Conservation (phyloP, 345 rosid species). For the Salix koriyanagi region DNA sequence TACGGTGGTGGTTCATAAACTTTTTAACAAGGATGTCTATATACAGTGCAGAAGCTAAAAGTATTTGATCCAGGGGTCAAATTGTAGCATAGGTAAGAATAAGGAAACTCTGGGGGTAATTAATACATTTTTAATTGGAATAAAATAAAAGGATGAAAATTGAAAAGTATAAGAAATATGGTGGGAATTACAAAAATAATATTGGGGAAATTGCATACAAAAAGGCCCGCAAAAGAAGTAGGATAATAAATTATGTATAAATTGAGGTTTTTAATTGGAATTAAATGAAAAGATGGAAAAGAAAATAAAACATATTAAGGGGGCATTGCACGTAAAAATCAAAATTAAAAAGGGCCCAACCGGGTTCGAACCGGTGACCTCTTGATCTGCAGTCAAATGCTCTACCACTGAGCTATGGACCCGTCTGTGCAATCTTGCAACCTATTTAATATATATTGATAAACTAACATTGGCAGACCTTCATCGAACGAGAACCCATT, state of each 20-base stretch:
- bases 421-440: accelerated
- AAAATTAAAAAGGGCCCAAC: slow-evolving; percentile 21
- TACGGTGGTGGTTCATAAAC: background rate
- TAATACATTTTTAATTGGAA: too few species aligned
- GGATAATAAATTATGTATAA: background rate
- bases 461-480: accelerated
- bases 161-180: too few species aligned
- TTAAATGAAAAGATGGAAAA: background rate
- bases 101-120: too few species aligned
- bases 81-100: too few species aligned
- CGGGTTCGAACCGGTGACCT: slow-evolving; percentile 37
- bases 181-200: background rate
- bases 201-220: background rate
- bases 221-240: background rate
- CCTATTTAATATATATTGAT: accelerated
- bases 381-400: slow-evolving; percentile 40
- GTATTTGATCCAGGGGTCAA: too few species aligned
- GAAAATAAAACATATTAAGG: background rate
- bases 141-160: too few species aligned
- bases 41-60: background rate
- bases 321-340: background rate
- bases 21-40: background rate
- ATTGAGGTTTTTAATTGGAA: too few species aligned
- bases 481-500: background rate
- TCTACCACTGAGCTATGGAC: slow-evolving; percentile 41